These are phyloP conservation scores for Suillus subaureus DNA, from an alignment of 768 basidiomycete genomes.

Conservation along the genomic window DNA sequence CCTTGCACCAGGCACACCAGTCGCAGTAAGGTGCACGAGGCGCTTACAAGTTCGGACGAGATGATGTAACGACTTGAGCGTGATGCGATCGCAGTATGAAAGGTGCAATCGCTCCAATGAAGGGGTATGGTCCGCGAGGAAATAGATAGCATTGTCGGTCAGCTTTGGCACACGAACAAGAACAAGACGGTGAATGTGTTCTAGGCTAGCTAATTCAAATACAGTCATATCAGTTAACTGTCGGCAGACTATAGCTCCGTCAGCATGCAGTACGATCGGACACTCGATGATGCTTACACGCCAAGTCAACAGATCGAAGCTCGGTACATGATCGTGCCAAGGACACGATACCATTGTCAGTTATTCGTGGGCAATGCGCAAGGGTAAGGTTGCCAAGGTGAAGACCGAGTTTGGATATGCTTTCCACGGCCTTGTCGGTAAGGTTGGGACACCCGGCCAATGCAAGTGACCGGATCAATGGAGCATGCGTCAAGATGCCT, in stretches of 20 bases:
- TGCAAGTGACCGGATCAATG: conserved; percentile 73
- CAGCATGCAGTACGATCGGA: conserved; percentile 17
- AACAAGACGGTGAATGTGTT: conserved; percentile 72
- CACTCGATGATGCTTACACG: conserved; percentile 57
- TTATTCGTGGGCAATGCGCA: conserved; percentile 78
- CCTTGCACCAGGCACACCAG: conserved; percentile 76
- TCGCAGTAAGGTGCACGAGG: conserved; percentile 76
- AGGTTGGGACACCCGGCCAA: conserved; percentile 77
- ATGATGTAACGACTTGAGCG: conserved; percentile 73
- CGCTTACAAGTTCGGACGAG: conserved; percentile 59
- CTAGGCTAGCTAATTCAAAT: conserved; percentile 73
- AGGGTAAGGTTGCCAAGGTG: conserved; percentile 80
- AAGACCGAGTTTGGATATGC: conserved; percentile 70
- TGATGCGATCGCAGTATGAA: conserved; percentile 82
- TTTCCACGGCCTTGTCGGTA: conserved; percentile 70
- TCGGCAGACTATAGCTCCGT: conserved; percentile 64
- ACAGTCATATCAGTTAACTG: conserved; percentile 85
- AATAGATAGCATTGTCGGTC: conserved; percentile 81
- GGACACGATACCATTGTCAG: conserved; percentile 70
- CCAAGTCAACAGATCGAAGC: conserved; percentile 82
- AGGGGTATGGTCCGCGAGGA: conserved; percentile 71
- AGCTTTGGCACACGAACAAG: conserved; percentile 80
- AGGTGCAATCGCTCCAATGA: conserved; percentile 81
- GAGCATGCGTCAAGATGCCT: conserved; percentile 75
- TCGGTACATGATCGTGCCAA: conserved; percentile 72